Base-by-base conservation (phyloP, 441 rosid genomes). In the Erysimum cheiri region DNA sequence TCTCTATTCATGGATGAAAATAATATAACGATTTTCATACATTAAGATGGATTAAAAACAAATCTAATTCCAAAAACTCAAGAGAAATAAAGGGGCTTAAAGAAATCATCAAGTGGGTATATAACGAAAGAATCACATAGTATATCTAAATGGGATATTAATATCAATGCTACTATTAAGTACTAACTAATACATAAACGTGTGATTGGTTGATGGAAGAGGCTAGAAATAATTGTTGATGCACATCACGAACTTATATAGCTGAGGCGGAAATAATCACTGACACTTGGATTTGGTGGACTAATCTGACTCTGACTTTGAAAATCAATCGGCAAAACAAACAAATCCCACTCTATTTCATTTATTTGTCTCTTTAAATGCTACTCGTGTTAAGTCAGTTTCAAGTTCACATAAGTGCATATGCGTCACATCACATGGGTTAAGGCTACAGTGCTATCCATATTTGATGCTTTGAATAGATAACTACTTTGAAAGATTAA, bases 221-320 rank as follows among this genome's bases (percentile, higher is more conserved):
- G 60, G 60, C 74, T 49, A n/a, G 1, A 29, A 1, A 49, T 69
- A 49, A 17, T 31, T 15, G 49, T 28, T 49, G 32, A 69, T 48
- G 50, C 41, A 70, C 35, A 40, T 52, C 46, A 41, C 54, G 29
- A 70, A 61, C 1, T 32, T n/a, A 13, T 22, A 64, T 64, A 35
- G 48, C 22, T 24, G 55, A 61, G 26, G 47, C n/a, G 44, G 44
- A 41, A 14, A n/a, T n/a, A n/a, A n/a, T 29, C 66, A 49, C 43
- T 50, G 61, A 50, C 67, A 60, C 33, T 19, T 4, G 14, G 53
- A 60, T 60, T 19, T 70, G 67, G 60, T 70, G 19, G 26, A 31
- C 60, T 46, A 46, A 8, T 60, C 13, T 65, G 17, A 14, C 50
- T 65, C 59, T 60, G 68, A 70, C 67, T 50, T 28, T 56, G 33